Conservation (phyloP, 441 rosid species). For the California macrophylla region DNA sequence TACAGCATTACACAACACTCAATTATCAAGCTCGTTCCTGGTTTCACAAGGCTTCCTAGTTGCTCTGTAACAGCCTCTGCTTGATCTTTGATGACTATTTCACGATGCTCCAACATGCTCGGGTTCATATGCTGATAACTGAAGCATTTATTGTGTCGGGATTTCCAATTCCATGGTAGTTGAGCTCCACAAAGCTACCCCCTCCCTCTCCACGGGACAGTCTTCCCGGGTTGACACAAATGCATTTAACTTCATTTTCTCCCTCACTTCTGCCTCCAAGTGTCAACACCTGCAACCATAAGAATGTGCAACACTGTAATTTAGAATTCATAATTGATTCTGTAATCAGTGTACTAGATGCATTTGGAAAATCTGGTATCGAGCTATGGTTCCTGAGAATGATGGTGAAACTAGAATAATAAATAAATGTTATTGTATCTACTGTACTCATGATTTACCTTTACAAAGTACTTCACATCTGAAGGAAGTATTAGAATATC, state of each 20-base stretch:
- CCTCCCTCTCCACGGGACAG: slow-evolving; percentile 85
- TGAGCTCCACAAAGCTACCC: slow-evolving; percentile 77
- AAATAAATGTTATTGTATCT: background rate
- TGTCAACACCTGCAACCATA: slow-evolving; percentile 43
- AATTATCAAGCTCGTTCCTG: background rate
- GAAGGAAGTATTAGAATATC: slow-evolving; percentile 81
- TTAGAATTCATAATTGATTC: background rate
- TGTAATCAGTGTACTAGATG: background rate
- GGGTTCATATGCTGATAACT: slow-evolving; percentile 46
- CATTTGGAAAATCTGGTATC: background rate
- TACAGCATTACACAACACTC: background rate
- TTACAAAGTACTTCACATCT: slow-evolving; percentile 72
- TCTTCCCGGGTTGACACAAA: slow-evolving; percentile 90
- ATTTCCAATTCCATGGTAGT: slow-evolving; percentile 50
- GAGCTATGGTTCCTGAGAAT: slow-evolving; percentile 2
- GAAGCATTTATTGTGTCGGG: slow-evolving; percentile 59
- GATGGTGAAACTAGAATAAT: slow-evolving; percentile 5
- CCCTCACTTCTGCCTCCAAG: slow-evolving; percentile 46
- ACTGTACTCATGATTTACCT: slow-evolving; percentile 34
- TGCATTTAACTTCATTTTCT: slow-evolving; percentile 49
- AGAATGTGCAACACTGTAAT: background rate
- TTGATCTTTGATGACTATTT: background rate
- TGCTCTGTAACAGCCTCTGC: background rate
- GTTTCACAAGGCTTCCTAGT: background rate
- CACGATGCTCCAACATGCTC: background rate